Evolutionary conservation across 2,329 filamentous ascomycete genomes (phyloP).

Genomic region (Exophiala aquamarina): DNA sequence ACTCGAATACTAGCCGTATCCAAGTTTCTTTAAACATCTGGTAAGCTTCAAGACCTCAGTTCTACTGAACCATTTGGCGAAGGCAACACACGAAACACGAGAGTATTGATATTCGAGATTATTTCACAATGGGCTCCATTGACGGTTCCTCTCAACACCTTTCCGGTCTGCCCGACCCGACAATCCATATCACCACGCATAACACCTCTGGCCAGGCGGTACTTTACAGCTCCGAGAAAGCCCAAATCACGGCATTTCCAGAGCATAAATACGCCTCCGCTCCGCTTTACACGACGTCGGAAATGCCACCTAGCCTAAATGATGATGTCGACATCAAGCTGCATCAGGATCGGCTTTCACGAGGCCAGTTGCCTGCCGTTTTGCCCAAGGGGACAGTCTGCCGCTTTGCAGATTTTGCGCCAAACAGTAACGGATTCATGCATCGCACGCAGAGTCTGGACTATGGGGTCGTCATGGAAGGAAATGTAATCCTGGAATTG

Average conservation of each 20-base stretch:
- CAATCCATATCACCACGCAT: slow-evolving; percentile 12
- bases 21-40: no score
- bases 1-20: not conserved
- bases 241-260: not conserved
- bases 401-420: slow-evolving; percentile 45
- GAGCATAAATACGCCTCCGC: not conserved
- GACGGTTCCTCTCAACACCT: not conserved
- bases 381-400: slow-evolving; percentile 10
- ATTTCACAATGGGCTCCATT: not conserved
- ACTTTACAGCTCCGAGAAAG: slow-evolving; percentile 3
- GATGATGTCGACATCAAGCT: slow-evolving; percentile 9
- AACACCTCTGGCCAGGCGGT: slow-evolving; percentile 3
- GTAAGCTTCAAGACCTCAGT: no score
- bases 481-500: slow-evolving; percentile 50
- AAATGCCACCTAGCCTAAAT: slow-evolving; percentile 6
- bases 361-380: slow-evolving; percentile 2
- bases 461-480: slow-evolving; percentile 56
- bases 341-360: slow-evolving; percentile 1
- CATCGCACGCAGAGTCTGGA: slow-evolving; percentile 56
- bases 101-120: no score
- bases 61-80: no score
- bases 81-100: no score
- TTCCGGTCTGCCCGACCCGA: slow-evolving; percentile 1
- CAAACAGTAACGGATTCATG: slow-evolving; percentile 43
- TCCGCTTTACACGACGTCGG: not conserved